phyloP scores from a whole-genome alignment of 2,329 filamentous ascomycete species.

The Alternaria sp. region DNA sequence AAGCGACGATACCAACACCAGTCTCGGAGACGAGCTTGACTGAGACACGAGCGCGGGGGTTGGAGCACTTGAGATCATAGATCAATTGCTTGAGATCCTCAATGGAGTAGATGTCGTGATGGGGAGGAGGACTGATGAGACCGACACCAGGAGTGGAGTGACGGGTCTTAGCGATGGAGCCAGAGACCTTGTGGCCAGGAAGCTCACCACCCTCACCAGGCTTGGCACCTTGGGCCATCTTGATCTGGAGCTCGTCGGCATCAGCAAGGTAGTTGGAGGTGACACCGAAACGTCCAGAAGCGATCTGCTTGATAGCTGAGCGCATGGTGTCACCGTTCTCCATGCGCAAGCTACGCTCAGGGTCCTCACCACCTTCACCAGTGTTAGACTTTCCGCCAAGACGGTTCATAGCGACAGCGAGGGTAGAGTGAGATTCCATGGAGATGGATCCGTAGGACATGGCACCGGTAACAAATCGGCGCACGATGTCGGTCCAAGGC shows the following conservation, averaged over 20 bases:
- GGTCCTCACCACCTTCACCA: constrained; percentile 94
- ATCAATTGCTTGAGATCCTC: constrained; percentile 98
- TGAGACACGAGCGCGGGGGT: constrained; percentile 88
- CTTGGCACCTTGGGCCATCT: constrained; percentile 99
- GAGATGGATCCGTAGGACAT: constrained; percentile 99
- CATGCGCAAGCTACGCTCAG: constrained; percentile 85
- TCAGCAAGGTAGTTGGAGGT: constrained; percentile 94
- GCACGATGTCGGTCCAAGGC: constrained; percentile 97
- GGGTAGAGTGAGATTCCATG: constrained; percentile 96
- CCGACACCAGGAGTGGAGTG: constrained; percentile 97
- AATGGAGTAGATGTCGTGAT: constrained; percentile 98
- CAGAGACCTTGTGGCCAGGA: constrained; percentile 94
- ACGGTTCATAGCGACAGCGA: constrained; percentile 96
- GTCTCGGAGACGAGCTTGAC: constrained; percentile 98
- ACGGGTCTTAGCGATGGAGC: constrained; percentile 90
- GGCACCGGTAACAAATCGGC: constrained; percentile 93
- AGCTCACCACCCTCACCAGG: constrained; percentile 97
- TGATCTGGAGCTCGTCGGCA: constrained; percentile 96
- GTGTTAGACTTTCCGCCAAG: constrained; percentile 97
- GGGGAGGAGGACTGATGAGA: constrained; percentile 92
- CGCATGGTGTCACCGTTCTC: constrained; percentile 96
- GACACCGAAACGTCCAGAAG: constrained; percentile 94
- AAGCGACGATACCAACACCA: constrained; percentile 95
- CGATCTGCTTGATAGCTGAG: constrained; percentile 97
- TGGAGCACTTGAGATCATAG: constrained; percentile 96